These are phyloP conservation scores for Fusarium succisae DNA, from an alignment of 2,329 filamentous ascomycete genomes.

Conservation along the genomic window DNA sequence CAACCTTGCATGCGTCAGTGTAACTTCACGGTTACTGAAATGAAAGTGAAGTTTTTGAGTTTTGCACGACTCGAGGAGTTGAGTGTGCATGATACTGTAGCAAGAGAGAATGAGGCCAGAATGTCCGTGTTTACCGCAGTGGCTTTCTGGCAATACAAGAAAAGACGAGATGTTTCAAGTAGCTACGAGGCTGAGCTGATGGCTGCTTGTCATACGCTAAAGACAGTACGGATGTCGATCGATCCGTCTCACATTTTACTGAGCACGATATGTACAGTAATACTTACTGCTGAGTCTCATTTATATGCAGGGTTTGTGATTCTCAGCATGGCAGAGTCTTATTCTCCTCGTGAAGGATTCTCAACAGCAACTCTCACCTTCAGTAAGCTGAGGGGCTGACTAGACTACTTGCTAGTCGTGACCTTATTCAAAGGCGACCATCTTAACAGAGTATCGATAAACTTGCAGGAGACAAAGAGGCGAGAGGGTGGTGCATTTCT, in stretches of 20 bases:
- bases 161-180: slow-evolving; percentile 19
- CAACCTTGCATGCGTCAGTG: neutral
- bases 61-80: neutral
- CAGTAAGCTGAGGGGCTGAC: slow-evolving; percentile 6
- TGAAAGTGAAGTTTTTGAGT: neutral
- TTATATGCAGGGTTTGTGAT: neutral
- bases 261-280: neutral
- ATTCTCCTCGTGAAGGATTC: neutral
- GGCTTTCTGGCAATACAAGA: slow-evolving; percentile 17
- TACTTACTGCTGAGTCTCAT: neutral
- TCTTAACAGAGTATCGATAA: slow-evolving; percentile 2
- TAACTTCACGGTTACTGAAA: neutral
- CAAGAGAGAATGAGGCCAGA: neutral
- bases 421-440: neutral
- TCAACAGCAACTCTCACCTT: neutral
- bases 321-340: neutral
- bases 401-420: neutral
- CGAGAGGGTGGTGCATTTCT: neutral
- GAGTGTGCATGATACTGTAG: neutral
- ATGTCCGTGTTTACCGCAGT: neutral
- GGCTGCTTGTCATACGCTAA: neutral
- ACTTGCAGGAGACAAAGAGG: slow-evolving; percentile 13
- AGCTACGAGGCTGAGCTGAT: slow-evolving; percentile 22
- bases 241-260: neutral
- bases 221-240: neutral